phyloP scores from a whole-genome alignment of 352 stramenopile species.

The Phytophthora constricta region DNA sequence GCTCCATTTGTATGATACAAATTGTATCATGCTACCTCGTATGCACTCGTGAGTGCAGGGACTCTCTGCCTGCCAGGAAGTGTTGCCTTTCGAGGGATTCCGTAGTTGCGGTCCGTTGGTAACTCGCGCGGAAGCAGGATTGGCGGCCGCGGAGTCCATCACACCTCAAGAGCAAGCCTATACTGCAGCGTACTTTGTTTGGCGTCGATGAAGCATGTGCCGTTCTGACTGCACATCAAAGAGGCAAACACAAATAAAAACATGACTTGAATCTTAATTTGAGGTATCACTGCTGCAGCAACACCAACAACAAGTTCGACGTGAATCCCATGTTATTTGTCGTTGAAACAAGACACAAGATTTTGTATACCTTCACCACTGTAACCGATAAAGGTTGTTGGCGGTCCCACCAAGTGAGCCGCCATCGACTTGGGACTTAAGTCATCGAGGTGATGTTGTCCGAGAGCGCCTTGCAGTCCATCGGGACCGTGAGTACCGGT shows the following conservation, averaged over 20 bases:
- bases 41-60: constrained; percentile 56
- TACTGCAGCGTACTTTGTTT: constrained; percentile 38
- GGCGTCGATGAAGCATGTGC: constrained; percentile 14
- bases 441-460: constrained; percentile 19
- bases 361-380: no score
- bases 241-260: no score
- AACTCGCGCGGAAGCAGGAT: constrained; percentile 39
- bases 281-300: not conserved
- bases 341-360: no score
- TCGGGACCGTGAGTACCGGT: constrained; percentile 17
- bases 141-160: constrained; percentile 39
- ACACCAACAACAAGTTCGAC: no score
- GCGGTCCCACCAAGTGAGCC: no score
- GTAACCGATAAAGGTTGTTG: no score
- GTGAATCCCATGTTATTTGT: no score
- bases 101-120: constrained; percentile 34
- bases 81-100: constrained; percentile 35
- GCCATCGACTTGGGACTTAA: no score
- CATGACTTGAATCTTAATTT: no score
- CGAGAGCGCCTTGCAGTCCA: constrained; percentile 23
- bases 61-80: constrained; percentile 39
- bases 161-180: constrained; percentile 33
- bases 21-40: no score
- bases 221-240: constrained; percentile 2
- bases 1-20: constrained; percentile 61